Evolutionary conservation across 2,329 filamentous ascomycete genomes (phyloP), one percentile per base, ranked within the genome.

Genomic region (Achaetomium macrosporum): DNA sequence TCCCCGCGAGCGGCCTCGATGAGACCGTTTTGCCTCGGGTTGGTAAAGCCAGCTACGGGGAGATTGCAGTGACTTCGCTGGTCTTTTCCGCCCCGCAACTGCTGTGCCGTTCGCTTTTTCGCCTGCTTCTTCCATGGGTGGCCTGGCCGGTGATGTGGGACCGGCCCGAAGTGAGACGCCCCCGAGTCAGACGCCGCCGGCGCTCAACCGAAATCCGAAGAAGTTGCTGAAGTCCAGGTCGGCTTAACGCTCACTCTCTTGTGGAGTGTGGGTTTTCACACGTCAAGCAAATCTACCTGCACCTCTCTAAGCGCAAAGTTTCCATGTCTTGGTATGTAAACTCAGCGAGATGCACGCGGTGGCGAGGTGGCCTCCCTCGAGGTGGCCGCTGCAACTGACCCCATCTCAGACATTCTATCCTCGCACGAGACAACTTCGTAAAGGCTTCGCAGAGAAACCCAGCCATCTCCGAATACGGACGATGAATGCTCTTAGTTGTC

Each of bases 101-200:
- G 35, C 20, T 17, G 17, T 29, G 45, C 33, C 42, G 12, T n/a
- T 17, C 47, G 19, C 37, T 33, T 13, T 12, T 47, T 47, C 20
- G 10, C 16, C 3, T 25, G n/a, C 31, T 10, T 10, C 19, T 47
- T 42, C 47, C 52, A 47, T 17, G 47, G 47, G 39, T 54, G 47
- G 42, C 47, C 51, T 20, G 52, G 52, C 25, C 47, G 33, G 31
- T n/a, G 31, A 8, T 15, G 42, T 20, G 42, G 39, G 47, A 19
- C 52, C 36, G 37, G 47, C 35, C 47, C 12, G 42, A 53, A 16
- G 30, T 53, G 46, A 53, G 46, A 53, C 51, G 37, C 15, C n/a
- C 25, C 52, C 43, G 52, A 54, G 52, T 54, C 52, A 50, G 36
- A 42, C 12, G n/a, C 30, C 43, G 30, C 20, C 31, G 16, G 16